Evolutionary conservation across 352 stramenopile genomes (phyloP).

Genomic region (Globisporangium takayamanum): DNA sequence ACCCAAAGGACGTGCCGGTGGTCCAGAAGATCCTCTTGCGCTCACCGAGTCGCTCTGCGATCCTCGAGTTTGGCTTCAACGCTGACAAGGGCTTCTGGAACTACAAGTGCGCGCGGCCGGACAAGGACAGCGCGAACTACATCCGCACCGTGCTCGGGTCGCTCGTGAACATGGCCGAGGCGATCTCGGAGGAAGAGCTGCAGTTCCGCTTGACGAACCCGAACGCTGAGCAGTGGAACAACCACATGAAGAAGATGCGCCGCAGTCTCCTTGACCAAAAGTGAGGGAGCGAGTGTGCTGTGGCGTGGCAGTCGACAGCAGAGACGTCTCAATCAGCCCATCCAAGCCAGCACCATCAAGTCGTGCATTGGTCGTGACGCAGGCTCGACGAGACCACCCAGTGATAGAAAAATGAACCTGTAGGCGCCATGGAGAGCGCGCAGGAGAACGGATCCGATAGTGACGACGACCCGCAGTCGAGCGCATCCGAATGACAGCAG

Average conservation of each 20-base stretch:
- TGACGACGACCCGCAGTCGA: too few species aligned
- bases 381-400: not conserved
- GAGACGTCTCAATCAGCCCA: not conserved
- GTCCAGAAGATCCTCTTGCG: slow-evolving; percentile 64
- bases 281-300: slow-evolving; percentile 10
- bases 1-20: slow-evolving; percentile 62
- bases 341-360: not conserved
- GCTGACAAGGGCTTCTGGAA: slow-evolving; percentile 86
- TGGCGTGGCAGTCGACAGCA: not conserved
- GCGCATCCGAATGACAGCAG: too few species aligned
- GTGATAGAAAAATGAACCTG: too few species aligned
- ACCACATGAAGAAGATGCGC: slow-evolving; percentile 77
- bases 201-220: slow-evolving; percentile 79
- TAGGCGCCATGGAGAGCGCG: too few species aligned
- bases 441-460: too few species aligned
- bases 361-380: not conserved
- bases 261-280: slow-evolving; percentile 56
- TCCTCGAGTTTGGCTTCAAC: slow-evolving; percentile 87
- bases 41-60: slow-evolving; percentile 48
- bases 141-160: slow-evolving; percentile 87
- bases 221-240: slow-evolving; percentile 73
- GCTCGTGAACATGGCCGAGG: slow-evolving; percentile 88
- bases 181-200: slow-evolving; percentile 87
- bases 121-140: slow-evolving; percentile 89
- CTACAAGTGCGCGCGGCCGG: slow-evolving; percentile 82